Conservation (phyloP, 2,329 filamentous ascomycete genomes). For the Hypomyces perniciosus region DNA sequence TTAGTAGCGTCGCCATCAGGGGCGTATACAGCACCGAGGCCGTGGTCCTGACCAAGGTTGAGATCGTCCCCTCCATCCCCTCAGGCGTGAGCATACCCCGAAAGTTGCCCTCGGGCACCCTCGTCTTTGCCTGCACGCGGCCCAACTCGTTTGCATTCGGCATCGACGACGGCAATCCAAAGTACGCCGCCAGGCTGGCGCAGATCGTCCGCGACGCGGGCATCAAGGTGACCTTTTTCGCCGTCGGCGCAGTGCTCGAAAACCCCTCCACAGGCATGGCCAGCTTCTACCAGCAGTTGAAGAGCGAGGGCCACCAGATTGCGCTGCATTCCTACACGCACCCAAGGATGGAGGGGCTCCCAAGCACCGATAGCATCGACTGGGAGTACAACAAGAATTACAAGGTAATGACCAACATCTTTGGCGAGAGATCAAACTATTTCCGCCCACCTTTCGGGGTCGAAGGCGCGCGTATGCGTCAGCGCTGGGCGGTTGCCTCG, state of each 20-base stretch:
- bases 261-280: slow-evolving; percentile 56
- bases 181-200: slow-evolving; percentile 36
- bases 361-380: slow-evolving; percentile 48
- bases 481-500: slow-evolving; percentile 51
- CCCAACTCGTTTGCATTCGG: slow-evolving; percentile 67
- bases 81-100: slow-evolving; percentile 44
- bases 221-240: slow-evolving; percentile 67
- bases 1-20: slow-evolving; percentile 56
- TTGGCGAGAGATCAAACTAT: slow-evolving; percentile 40
- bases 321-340: slow-evolving; percentile 64
- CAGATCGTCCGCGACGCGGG: slow-evolving; percentile 55
- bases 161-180: slow-evolving; percentile 62
- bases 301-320: slow-evolving; percentile 57
- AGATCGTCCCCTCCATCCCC: slow-evolving; percentile 54
- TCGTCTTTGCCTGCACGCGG: slow-evolving; percentile 59
- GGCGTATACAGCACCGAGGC: slow-evolving; percentile 54
- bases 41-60: slow-evolving; percentile 49
- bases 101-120: slow-evolving; percentile 55
- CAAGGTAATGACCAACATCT: slow-evolving; percentile 36
- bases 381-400: slow-evolving; percentile 57
- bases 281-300: slow-evolving; percentile 58
- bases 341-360: slow-evolving; percentile 57
- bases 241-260: slow-evolving; percentile 56
- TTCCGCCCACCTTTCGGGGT: slow-evolving; percentile 66
- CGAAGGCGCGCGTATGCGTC: slow-evolving; percentile 60